These are phyloP conservation scores for Fraxinus americana DNA, from an alignment of 257 asterid genomes.

Conservation along the genomic window DNA sequence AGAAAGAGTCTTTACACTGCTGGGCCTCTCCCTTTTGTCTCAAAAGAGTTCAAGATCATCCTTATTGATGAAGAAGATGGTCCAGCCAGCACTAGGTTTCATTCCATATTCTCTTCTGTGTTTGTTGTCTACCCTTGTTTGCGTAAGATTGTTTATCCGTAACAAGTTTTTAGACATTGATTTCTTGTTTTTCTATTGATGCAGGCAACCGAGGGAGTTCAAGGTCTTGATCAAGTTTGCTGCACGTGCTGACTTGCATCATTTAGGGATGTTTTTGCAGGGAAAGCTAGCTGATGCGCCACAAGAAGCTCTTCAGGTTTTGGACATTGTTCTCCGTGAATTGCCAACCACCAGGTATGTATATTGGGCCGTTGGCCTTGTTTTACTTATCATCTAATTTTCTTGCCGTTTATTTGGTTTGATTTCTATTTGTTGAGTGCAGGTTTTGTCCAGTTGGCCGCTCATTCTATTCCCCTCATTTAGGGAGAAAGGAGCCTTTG, in stretches of 20 bases:
- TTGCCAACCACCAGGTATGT: constrained; percentile 72
- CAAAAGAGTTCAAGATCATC: constrained; percentile 66
- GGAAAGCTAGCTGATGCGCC: constrained; percentile 96
- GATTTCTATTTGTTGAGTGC: constrained; percentile 12
- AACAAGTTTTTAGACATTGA: neutral
- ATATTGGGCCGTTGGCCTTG: neutral
- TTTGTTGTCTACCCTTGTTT: neutral
- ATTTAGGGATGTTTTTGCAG: constrained; percentile 82
- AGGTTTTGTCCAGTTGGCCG: constrained; percentile 84
- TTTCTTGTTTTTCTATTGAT: constrained; percentile 17
- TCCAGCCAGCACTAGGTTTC: constrained; percentile 61
- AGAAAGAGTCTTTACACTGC: constrained; percentile 95
- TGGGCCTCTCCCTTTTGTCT: constrained; percentile 79
- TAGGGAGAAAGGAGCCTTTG: constrained; percentile 79
- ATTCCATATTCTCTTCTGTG: neutral
- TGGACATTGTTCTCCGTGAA: constrained; percentile 95
- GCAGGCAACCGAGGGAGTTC: constrained; percentile 80
- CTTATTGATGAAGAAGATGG: constrained; percentile 85
- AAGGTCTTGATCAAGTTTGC: constrained; percentile 83
- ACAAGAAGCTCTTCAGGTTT: constrained; percentile 92
- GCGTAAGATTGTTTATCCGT: neutral
- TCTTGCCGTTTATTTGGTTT: neutral
- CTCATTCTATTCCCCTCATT: constrained; percentile 78
- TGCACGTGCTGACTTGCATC: constrained; percentile 94
- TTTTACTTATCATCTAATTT: neutral